phyloP scores from a whole-genome alignment of 2,329 filamentous ascomycete species.

The Fusarium algeriense region DNA sequence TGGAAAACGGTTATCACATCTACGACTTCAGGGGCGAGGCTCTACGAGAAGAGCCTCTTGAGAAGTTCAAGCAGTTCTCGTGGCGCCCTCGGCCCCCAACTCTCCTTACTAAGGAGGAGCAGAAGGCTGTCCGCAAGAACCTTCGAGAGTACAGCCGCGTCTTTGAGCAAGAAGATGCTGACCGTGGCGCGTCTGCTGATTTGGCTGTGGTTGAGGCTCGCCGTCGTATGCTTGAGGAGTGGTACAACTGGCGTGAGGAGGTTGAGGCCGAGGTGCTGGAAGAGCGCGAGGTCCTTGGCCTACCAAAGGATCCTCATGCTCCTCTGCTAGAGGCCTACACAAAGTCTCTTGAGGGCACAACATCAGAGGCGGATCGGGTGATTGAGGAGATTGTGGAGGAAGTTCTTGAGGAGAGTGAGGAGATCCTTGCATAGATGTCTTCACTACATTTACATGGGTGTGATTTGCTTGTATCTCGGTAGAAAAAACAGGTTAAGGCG shows the following conservation, averaged over 20 bases:
- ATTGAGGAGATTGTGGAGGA: conserved; percentile 93
- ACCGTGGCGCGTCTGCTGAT: conserved; percentile 93
- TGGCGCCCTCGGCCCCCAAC: conserved; percentile 94
- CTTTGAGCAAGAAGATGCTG: conserved; percentile 95
- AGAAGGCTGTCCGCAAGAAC: conserved; percentile 98
- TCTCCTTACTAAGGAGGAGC: conserved; percentile 95
- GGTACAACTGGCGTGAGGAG: conserved; percentile 84
- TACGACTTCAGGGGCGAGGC: conserved; percentile 95
- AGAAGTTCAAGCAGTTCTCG: conserved; percentile 97
- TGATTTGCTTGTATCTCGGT: conserved; percentile 52
- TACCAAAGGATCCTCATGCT: conserved; percentile 75
- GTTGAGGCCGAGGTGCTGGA: conserved; percentile 78
- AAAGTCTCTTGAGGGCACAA: conserved; percentile 62
- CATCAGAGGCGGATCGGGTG: conserved; percentile 77
- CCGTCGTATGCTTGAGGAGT: conserved; percentile 85
- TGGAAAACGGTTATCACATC: conserved; percentile 99
- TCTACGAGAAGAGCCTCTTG: conserved; percentile 89
- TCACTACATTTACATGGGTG: conserved; percentile 48
- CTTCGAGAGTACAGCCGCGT: conserved; percentile 94
- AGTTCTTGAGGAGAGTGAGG: conserved; percentile 87
- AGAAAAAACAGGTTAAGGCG: conserved; percentile 50
- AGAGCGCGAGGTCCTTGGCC: conserved; percentile 75
- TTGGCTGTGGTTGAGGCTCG: conserved; percentile 92
- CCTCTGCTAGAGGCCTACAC: conserved; percentile 70
- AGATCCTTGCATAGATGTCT: conserved; percentile 64